Conservation (phyloP, 1,284 basidiomycete species). For the Ganoderma multipileum region DNA sequence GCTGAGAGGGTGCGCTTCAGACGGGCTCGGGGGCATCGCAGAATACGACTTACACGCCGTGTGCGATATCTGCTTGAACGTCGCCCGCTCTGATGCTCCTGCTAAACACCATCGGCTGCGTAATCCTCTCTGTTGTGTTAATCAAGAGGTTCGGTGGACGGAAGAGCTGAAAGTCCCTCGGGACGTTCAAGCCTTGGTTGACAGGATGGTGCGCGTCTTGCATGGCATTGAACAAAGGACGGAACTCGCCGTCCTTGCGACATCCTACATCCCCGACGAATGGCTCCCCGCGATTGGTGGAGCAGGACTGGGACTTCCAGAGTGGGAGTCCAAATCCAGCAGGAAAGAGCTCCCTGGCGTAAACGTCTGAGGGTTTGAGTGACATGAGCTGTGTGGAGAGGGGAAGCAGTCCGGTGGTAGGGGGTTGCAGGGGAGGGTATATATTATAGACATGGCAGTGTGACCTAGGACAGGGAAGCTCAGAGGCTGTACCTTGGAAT, state of each 20-base stretch:
- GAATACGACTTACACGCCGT: constrained; percentile 1
- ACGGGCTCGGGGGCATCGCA: not conserved
- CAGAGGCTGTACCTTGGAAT: not conserved
- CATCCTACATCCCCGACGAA: constrained; percentile 31
- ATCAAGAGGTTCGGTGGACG: not conserved
- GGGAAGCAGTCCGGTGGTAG: not conserved
- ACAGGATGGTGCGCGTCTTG: not conserved
- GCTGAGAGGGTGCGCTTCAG: not conserved
- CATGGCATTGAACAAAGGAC: constrained; percentile 28
- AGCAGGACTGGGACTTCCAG: constrained; percentile 25
- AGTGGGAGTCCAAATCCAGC: constrained; percentile 29
- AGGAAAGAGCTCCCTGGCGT: constrained; percentile 25
- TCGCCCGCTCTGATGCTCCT: constrained; percentile 9
- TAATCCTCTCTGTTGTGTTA: not conserved
- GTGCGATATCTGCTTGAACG: not conserved
- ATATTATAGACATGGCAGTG: not conserved
- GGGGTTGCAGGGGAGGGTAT: not conserved
- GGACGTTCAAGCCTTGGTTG: constrained; percentile 7
- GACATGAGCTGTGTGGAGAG: not conserved
- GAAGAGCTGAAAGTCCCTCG: constrained; percentile 2
- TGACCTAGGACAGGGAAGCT: too few species aligned
- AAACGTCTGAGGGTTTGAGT: constrained; percentile 17
- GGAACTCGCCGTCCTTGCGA: constrained; percentile 26
- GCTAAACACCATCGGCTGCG: constrained; percentile 13
- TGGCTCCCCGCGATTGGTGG: not conserved